phyloP scores from a whole-genome alignment of 139 green algal species.

The Edaphochlamys debaryana region DNA sequence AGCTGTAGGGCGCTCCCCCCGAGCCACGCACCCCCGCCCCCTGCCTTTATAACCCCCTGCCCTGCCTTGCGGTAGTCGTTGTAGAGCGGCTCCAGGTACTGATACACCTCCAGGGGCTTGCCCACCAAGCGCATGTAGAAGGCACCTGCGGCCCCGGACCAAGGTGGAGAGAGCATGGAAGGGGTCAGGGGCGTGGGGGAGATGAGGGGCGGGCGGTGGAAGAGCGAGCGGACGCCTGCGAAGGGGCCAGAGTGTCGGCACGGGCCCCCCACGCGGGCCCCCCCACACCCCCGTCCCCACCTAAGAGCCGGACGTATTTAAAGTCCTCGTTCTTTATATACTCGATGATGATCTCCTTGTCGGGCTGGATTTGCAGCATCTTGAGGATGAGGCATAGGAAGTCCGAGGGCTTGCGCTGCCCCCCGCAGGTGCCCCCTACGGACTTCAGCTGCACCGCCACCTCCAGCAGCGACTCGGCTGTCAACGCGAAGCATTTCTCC shows the following conservation, averaged over 20 bases:
- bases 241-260: too few species aligned
- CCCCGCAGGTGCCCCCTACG: conserved; percentile 89
- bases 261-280: too few species aligned
- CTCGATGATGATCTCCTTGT: conserved; percentile 98
- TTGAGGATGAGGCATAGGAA: conserved; percentile 98
- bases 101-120: conserved; percentile 91
- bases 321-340: conserved; percentile 99
- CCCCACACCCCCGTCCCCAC: conserved; percentile 42
- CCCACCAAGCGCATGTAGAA: conserved; percentile 97
- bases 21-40: too few species aligned
- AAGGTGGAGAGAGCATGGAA: background rate
- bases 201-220: too few species aligned
- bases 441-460: conserved; percentile 90
- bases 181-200: too few species aligned
- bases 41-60: too few species aligned
- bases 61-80: conserved; percentile 96
- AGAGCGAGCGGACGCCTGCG: too few species aligned
- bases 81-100: conserved; percentile 97
- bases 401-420: conserved; percentile 81
- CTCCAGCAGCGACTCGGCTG: conserved; percentile 94
- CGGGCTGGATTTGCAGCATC: conserved; percentile 98
- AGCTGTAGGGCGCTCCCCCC: too few species aligned
- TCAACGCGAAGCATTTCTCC: conserved; percentile 97
- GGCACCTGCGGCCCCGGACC: conserved; percentile 72
- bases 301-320: conserved; percentile 94